These are phyloP conservation scores for Parastagonospora avenae DNA, from an alignment of 2,329 filamentous ascomycete genomes.

Conservation along the genomic window DNA sequence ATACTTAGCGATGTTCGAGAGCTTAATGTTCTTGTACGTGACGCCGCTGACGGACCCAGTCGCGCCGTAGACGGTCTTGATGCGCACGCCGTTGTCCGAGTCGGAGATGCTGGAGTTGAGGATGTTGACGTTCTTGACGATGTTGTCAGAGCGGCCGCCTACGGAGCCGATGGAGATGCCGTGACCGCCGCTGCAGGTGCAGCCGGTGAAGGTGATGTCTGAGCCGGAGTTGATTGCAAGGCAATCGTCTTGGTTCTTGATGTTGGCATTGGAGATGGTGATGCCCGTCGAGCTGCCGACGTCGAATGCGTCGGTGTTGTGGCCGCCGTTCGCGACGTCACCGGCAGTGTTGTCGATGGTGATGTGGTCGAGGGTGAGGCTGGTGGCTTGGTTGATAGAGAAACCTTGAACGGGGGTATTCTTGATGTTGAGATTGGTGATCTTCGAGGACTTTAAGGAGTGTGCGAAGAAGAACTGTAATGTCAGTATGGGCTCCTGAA, in stretches of 20 bases:
- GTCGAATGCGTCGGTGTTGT: slow-evolving; percentile 65
- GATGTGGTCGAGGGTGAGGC: slow-evolving; percentile 56
- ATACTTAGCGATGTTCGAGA: slow-evolving; percentile 54
- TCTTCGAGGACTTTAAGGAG: slow-evolving; percentile 56
- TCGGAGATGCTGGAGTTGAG: slow-evolving; percentile 55
- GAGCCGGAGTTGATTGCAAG: slow-evolving; percentile 63
- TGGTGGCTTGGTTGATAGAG: slow-evolving; percentile 51
- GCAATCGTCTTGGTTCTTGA: slow-evolving; percentile 66
- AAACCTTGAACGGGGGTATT: slow-evolving; percentile 63
- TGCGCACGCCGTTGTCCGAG: slow-evolving; percentile 62
- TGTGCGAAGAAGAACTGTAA: slow-evolving; percentile 65
- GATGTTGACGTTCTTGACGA: slow-evolving; percentile 60
- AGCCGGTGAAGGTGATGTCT: slow-evolving; percentile 45
- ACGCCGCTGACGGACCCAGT: slow-evolving; percentile 58
- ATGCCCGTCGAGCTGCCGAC: slow-evolving; percentile 56
- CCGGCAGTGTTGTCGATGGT: slow-evolving; percentile 64
- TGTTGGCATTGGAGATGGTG: slow-evolving; percentile 56
- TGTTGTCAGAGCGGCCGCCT: slow-evolving; percentile 62
- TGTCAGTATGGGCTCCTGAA: slow-evolving; percentile 13
- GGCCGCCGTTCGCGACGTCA: slow-evolving; percentile 45
- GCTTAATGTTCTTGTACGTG: slow-evolving; percentile 54
- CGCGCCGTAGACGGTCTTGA: slow-evolving; percentile 61
- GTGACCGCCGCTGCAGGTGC: slow-evolving; percentile 59
- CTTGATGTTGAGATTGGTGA: slow-evolving; percentile 57
- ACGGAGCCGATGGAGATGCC: slow-evolving; percentile 65